Evolutionary conservation across 139 green algal species (phyloP), one percentile per base, ranked within the genome.

Genomic region (Coccomyxa sp.): DNA sequence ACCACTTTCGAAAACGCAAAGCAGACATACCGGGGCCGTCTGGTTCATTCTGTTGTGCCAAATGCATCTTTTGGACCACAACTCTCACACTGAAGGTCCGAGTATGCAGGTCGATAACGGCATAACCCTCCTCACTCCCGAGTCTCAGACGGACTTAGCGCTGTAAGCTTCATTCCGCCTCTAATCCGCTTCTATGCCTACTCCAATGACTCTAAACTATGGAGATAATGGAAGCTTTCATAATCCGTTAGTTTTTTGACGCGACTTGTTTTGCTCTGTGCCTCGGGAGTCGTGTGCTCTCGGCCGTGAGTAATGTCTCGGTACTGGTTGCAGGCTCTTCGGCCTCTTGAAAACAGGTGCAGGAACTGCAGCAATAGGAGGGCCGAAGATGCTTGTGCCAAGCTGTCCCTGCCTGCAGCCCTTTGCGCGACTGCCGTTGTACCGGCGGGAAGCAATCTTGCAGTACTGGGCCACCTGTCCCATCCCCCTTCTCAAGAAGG

Each of bases 371-470:
- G 17, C 18, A 45, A 18, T 51, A 57, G 21, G n/a, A n/a, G 17
- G 58, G 1, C 16, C 23, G 0, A 32, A 21, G 67, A 84, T 31
- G 11, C 81, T 88, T 66, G 75, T 31, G 59, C 67, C 81, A 1
- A 31, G 14, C 51, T 76, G 30, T 16, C 25, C 67, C 58, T 31
- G 80, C 57, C 68, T 80, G 23, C 58, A 25, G 10, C 13, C 85
- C 12, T 88, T 84, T 59, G 11, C 59, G 15, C 28, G 78, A 60
- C 63, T 88, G 77, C 82, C 85, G 23, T 68, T 51, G 27, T 1
- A 21, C 59, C 68, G 76, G 71, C 82, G 85, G 25, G 85, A 88
- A 71, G 68, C 78, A 25, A 78, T 86, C 31, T 79, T 88, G 77
- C 77, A 58, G 71, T 30, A 21, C 28, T 88, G 85, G 85, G 31